Evolutionary conservation across 345 rosid species (phyloP).

Genomic region (Trapa bicornis): DNA sequence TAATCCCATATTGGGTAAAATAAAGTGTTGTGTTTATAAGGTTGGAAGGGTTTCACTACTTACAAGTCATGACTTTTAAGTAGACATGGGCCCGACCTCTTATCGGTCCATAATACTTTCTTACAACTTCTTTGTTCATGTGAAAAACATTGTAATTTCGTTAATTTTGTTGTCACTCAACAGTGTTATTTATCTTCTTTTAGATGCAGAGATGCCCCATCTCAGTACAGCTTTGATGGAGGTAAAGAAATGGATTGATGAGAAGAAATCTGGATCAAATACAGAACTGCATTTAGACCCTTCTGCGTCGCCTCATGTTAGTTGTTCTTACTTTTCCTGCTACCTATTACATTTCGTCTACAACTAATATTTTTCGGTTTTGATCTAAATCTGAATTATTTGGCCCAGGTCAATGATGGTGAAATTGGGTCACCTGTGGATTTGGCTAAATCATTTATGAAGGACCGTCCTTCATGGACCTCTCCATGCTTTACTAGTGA

Average conservation of each 20-base stretch:
- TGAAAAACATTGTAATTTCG: background rate
- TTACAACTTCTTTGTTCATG: conserved; percentile 12
- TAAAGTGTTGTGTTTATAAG: too few relatives aligned
- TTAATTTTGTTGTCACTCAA: background rate
- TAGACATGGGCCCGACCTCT: too few relatives aligned
- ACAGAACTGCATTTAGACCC: conserved; percentile 38
- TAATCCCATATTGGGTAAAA: too few relatives aligned
- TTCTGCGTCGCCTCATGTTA: conserved; percentile 23
- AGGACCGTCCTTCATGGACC: conserved; percentile 56
- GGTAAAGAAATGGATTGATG: conserved; percentile 72
- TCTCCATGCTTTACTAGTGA: conserved; percentile 35
- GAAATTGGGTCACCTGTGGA: conserved; percentile 69
- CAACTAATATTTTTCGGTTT: background rate
- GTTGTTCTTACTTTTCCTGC: conserved; percentile 10
- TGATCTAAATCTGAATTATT: background rate
- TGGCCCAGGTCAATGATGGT: conserved; percentile 39
- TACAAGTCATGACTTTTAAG: too few relatives aligned
- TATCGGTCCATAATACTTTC: too few relatives aligned
- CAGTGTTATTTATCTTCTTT: background rate
- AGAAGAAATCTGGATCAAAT: conserved; percentile 55
- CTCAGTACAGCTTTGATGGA: conserved; percentile 42
- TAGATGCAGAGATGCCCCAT: conserved; percentile 40
- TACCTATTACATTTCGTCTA: background rate
- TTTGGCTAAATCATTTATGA: conserved; percentile 77
- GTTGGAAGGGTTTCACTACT: too few relatives aligned